Base-by-base conservation (phyloP, 345 rosid genomes). In the Linum usitatissimum region DNA sequence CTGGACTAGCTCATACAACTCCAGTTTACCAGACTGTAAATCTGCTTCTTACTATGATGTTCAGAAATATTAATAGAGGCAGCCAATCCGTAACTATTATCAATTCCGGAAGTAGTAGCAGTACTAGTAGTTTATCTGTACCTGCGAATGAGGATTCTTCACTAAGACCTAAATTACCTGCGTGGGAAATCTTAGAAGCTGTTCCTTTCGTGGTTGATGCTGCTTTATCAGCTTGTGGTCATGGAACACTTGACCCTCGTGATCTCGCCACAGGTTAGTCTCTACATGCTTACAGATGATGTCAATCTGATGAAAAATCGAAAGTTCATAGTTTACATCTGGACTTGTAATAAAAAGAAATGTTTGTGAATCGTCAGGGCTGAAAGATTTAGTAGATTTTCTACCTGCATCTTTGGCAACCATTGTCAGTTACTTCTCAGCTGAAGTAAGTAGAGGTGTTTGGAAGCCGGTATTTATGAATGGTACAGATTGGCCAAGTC, bases 401-500 rank as follows among this genome's bases (percentile, higher is more conserved):
- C 69, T 83, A 60, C 91, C 91, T 28, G 91, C 87, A 45, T 80
- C 86, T 53, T 30, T 83, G 67, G 91, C 81, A 6, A 55, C 65
- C 23, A 77, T 85, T 57, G 65, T 82, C 66, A 85, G 75, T 70
- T 85, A 83, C 66, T 83, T 83, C 62, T 68, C 86, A 30, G 87
- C 87, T 28, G 91, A 85, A 74, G 70, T 79, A 30, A 83, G 74
- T 59, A 85, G 87, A 48, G 91, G 87, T 57, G 68, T 75, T 19
- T 83, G 87, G 91, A 79, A 81, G 70, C 79, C 77, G 60, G 91
- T 81, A 60, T 79, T 77, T 7, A 85, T 85, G 87, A 85, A 85
- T 72, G 91, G 91, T 65, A 79, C 67, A 36, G 91, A 85, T 60
- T 85, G 91, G 91, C 91, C 91, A 28, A 85, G 87, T 79, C 91